Base-by-base conservation (phyloP, 2,329 filamentous ascomycete genomes). In the Nemania diffusa region DNA sequence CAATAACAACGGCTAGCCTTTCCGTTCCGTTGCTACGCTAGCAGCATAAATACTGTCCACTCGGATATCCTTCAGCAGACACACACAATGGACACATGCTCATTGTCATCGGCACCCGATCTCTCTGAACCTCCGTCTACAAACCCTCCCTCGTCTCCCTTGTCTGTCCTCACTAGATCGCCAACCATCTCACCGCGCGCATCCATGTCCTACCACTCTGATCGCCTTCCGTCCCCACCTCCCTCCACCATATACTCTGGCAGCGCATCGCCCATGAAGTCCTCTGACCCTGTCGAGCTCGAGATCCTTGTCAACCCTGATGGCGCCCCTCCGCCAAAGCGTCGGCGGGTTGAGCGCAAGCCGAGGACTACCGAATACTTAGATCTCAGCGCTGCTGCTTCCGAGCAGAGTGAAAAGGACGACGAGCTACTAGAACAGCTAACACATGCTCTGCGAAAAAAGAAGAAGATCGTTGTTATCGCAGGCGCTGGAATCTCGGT, bases 401-500 rank as follows among this genome's bases (percentile, higher is more conserved):
- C 83, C 61, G 81, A 85, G 13, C 80, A 88, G 51, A 81, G 82
- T 44, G 82, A 85, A 17, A 82, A 85, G 56, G 78, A 81, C 46
- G 79, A 83, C 57, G 83, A 86, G 42, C 87, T 95, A 69, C 83
- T 97, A 44, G 87, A 92, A 68, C 87, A 90, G 63, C 83, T 99
- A 32, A 82, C 94, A 51, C 87, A 90, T 50, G 90, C 90, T 26
- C 81, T 99, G 63, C 91, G 91, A 75, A 94, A 92, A 77, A 96
- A 96, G 84, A 92, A 94, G 82, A 97, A 97, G 83, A 97, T 99
- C 77, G 93, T 99, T 37, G 93, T 98, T 58, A 92, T 99, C 78
- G 96, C 95, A 53, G 96, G 96, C 65, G 96, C 96, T 71, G 96
- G 96, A 69, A 99, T 99, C 75, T 98, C 96, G 44, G 96, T 97